phyloP scores from a whole-genome alignment of 176 grass and related monocot species.

The Carex parvula region DNA sequence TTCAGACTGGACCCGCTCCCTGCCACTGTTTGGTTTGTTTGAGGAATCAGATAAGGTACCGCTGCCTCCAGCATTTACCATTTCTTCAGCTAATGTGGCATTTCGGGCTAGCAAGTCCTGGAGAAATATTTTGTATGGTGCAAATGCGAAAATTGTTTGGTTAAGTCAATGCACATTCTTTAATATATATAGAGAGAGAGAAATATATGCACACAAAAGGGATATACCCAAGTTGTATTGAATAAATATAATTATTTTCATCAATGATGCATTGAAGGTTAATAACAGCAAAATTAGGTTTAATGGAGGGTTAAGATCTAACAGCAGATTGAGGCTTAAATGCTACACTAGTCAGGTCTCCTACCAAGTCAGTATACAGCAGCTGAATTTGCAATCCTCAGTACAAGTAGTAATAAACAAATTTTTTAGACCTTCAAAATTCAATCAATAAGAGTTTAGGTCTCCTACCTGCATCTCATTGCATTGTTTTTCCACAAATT shows the following conservation, averaged over 20 bases:
- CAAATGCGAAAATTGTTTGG: background rate
- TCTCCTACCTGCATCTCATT: conserved; percentile 79
- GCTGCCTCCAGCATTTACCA: conserved; percentile 55
- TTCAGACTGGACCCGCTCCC: conserved; percentile 77
- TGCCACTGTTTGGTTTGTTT: conserved; percentile 48
- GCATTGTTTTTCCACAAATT: conserved; percentile 95
- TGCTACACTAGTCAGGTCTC: background rate
- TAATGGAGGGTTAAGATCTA: background rate
- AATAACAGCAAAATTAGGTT: background rate
- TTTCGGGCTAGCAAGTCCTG: conserved; percentile 83
- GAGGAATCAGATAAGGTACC: conserved; percentile 42
- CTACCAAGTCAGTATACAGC: background rate
- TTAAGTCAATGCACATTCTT: background rate
- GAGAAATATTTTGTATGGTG: conserved; percentile 34
- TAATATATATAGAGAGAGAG: too few relatives aligned
- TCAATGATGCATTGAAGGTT: background rate
- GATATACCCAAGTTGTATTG: background rate
- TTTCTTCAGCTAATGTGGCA: conserved; percentile 85
- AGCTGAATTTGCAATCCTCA: conserved; percentile 8
- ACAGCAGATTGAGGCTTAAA: background rate
- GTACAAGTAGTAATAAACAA: background rate
- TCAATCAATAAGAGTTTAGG: background rate
- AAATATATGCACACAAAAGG: background rate
- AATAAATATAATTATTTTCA: conserved; percentile 2
- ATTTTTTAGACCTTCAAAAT: background rate